A percentile compares a stretch with the other conserved stretches of the same genome.
Conservation (phyloP, 257 asterid genomes). For the Leonotis leonurus region DNA sequence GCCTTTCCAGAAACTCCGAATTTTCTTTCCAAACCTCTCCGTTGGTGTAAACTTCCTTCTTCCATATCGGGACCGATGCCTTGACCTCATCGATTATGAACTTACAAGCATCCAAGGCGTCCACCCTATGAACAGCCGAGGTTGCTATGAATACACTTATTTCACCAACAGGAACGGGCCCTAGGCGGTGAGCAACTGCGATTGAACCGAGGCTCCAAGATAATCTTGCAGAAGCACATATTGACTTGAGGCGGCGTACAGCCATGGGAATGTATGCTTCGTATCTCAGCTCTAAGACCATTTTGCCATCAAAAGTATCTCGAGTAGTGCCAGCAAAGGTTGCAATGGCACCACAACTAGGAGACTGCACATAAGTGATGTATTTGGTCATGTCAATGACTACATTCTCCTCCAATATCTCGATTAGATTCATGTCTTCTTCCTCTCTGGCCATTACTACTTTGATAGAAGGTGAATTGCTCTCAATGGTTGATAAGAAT, state of each 20-base stretch:
- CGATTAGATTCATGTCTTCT: slow-evolving; percentile 62
- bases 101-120: slow-evolving; percentile 80
- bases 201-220: slow-evolving; percentile 59
- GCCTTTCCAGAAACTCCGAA: slow-evolving; percentile 65
- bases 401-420: slow-evolving; percentile 59
- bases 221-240: slow-evolving; percentile 77
- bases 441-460: slow-evolving; percentile 48
- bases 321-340: slow-evolving; percentile 94
- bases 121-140: slow-evolving; percentile 75
- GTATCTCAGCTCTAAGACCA: slow-evolving; percentile 71
- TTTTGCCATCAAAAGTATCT: slow-evolving; percentile 69
- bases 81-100: slow-evolving; percentile 85
- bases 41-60: slow-evolving; percentile 85
- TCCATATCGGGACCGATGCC: slow-evolving; percentile 94
- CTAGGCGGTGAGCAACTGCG: slow-evolving; percentile 75
- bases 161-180: slow-evolving; percentile 82
- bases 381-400: slow-evolving; percentile 62
- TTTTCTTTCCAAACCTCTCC: slow-evolving; percentile 99
- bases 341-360: slow-evolving; percentile 86
- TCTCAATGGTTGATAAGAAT: background rate
- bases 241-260: slow-evolving; percentile 60
- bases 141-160: slow-evolving; percentile 77
- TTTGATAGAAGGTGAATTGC: background rate
- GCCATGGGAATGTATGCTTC: slow-evolving; percentile 97
- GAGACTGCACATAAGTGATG: slow-evolving; percentile 59